Evolutionary conservation across 768 basidiomycete genomes (phyloP).

Genomic region (Tricholoma flavovirens): DNA sequence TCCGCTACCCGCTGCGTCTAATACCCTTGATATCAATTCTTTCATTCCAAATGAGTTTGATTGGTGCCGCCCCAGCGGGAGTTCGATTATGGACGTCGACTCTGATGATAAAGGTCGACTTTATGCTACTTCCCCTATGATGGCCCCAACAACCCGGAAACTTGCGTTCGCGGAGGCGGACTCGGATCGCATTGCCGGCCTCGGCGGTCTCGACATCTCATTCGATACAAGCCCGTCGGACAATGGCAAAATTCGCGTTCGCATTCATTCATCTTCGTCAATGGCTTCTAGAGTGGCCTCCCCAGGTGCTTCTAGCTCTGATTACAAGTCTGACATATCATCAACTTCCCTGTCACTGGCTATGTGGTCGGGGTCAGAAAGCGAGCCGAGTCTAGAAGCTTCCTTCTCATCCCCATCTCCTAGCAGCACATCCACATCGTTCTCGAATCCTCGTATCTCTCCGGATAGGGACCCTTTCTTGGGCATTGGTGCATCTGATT

Average conservation of each 20-base stretch:
- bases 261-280: slow-evolving; percentile 58
- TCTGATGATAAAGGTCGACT: slow-evolving; percentile 30
- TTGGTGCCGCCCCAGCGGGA: slow-evolving; percentile 39
- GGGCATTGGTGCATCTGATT: slow-evolving; percentile 42
- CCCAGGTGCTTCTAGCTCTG: slow-evolving; percentile 21
- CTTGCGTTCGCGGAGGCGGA: slow-evolving; percentile 49
- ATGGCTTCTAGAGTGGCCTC: slow-evolving; percentile 36
- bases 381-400: slow-evolving; percentile 17
- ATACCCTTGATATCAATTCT: slow-evolving; percentile 42
- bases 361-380: slow-evolving; percentile 21
- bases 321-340: slow-evolving; percentile 17
- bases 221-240: slow-evolving; percentile 62
- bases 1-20: slow-evolving; percentile 37
- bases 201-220: slow-evolving; percentile 63
- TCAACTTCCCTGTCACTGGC: slow-evolving; percentile 22
- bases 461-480: slow-evolving; percentile 53
- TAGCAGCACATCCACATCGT: slow-evolving; percentile 24
- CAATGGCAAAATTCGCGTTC: slow-evolving; percentile 68
- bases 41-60: slow-evolving; percentile 49
- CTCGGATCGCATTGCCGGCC: slow-evolving; percentile 37
- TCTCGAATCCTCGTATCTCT: slow-evolving; percentile 34
- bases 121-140: slow-evolving; percentile 20
- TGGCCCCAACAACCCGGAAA: slow-evolving; percentile 34
- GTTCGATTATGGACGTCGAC: slow-evolving; percentile 44
- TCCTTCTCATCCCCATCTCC: slow-evolving; percentile 23